Percentiles rank a stretch among this genome's conserved stretches.
Evolutionary conservation across 2,329 filamentous ascomycete genomes (phyloP).

Genomic region (Colletotrichum cereale): DNA sequence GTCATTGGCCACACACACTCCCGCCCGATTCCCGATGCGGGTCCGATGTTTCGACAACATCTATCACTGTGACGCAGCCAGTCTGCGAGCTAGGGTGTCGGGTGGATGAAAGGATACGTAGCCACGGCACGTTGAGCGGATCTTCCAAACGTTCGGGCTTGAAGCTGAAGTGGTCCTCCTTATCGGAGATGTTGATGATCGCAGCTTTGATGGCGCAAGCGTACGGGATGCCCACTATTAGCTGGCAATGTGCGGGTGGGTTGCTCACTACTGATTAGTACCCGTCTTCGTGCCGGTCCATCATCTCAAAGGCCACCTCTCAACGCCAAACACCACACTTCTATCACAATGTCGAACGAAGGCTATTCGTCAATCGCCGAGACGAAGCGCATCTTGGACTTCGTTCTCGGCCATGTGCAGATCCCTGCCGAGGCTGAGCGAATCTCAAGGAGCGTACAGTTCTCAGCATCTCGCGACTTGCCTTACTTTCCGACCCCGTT

Average conservation of each 20-base stretch:
- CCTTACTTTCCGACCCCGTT: slow-evolving; percentile 62
- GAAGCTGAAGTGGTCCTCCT: neutral
- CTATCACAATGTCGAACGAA: slow-evolving; percentile 15
- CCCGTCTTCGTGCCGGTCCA: neutral
- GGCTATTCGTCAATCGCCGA: slow-evolving; percentile 47
- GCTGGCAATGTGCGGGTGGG: neutral
- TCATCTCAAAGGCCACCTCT: neutral
- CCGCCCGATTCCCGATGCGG: slow-evolving; percentile 27
- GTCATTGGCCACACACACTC: slow-evolving; percentile 1
- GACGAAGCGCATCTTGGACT: slow-evolving; percentile 44
- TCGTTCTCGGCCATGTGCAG: slow-evolving; percentile 48
- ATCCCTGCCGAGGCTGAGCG: slow-evolving; percentile 46
- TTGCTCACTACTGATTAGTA: neutral
- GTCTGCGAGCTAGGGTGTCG: slow-evolving; percentile 9
- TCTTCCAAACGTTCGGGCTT: neutral
- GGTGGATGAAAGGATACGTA: neutral
- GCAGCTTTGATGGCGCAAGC: neutral
- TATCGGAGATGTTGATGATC: neutral
- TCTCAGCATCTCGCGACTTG: slow-evolving; percentile 50
- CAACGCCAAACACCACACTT: neutral
- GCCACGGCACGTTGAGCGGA: neutral
- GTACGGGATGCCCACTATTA: neutral
- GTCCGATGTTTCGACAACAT: slow-evolving; percentile 28
- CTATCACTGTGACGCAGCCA: slow-evolving; percentile 17
- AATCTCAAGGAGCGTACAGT: slow-evolving; percentile 45